Conservation (phyloP, 345 rosid genomes). For the Chamaenerion angustifolium region DNA sequence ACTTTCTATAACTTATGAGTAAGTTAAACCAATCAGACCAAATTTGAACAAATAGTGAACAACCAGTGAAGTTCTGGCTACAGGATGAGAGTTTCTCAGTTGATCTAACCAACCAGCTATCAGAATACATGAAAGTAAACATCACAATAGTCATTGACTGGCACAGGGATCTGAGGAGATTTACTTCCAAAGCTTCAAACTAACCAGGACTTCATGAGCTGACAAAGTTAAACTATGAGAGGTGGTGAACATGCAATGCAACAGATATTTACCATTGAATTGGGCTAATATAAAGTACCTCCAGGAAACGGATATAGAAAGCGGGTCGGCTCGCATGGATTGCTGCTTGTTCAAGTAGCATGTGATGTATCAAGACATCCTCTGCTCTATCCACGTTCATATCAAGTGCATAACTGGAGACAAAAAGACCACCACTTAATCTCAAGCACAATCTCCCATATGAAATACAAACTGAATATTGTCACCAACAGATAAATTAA, state of each 20-base stretch:
- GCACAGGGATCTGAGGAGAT: too few relatives aligned
- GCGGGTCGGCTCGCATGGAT: slow-evolving; percentile 47
- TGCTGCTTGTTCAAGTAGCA: slow-evolving; percentile 42
- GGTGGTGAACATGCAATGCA: background rate
- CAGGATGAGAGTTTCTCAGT: too few relatives aligned
- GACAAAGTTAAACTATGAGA: background rate
- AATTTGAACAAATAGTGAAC: too few relatives aligned
- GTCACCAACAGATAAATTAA: background rate
- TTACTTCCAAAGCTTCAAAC: too few relatives aligned
- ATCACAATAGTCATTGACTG: too few relatives aligned
- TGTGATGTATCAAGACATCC: slow-evolving; percentile 46
- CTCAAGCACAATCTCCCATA: background rate
- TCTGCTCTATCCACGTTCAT: slow-evolving; percentile 59
- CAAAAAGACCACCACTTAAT: background rate
- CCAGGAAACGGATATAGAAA: slow-evolving; percentile 44
- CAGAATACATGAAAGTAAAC: too few relatives aligned
- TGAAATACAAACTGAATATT: background rate
- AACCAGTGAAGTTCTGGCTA: too few relatives aligned
- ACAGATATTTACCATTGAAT: background rate
- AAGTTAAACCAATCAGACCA: too few relatives aligned
- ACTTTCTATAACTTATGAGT: too few relatives aligned
- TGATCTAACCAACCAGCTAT: too few relatives aligned
- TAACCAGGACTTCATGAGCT: background rate
- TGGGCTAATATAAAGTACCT: slow-evolving; percentile 25
- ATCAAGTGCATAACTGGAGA: slow-evolving; percentile 48